A percentile compares a stretch with the other conserved stretches of the same genome.
These are phyloP conservation scores for Penicillium sp. DNA, from an alignment of 2,329 filamentous ascomycete genomes.

Conservation along the genomic window DNA sequence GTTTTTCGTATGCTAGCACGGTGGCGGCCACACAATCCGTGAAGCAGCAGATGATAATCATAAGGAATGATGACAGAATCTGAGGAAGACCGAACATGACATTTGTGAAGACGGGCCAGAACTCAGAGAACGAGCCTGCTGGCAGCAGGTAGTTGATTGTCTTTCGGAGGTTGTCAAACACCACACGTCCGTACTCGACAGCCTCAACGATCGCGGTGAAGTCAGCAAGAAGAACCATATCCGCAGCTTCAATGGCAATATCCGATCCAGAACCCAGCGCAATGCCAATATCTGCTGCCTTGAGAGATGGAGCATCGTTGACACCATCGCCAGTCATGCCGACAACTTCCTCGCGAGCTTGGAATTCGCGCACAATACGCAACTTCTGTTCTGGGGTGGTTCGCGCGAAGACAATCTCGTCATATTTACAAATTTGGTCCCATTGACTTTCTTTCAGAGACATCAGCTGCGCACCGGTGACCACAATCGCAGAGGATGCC, in stretches of 20 bases:
- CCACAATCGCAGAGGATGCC: no score
- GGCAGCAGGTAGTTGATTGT: conserved; percentile 16
- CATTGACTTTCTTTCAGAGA: no score
- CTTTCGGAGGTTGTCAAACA: conserved; percentile 20
- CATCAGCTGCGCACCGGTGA: no score
- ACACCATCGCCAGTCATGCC: conserved; percentile 87
- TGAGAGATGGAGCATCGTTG: conserved; percentile 81
- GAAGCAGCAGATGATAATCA: conserved; percentile 74
- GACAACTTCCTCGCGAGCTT: no score
- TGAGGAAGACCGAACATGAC: conserved; percentile 75
- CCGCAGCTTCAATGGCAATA: conserved; percentile 20
- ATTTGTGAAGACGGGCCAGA: conserved; percentile 77
- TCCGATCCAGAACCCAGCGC: no score
- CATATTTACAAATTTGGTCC: background rate
- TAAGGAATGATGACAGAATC: conserved; percentile 74
- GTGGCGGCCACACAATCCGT: conserved; percentile 78
- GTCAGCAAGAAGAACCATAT: conserved; percentile 16
- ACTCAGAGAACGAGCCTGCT: conserved; percentile 75
- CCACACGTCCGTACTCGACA: conserved; percentile 14
- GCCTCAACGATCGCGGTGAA: conserved; percentile 14
- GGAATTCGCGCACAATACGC: conserved; percentile 3
- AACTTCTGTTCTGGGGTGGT: conserved; percentile 2
- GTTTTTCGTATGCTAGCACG: conserved; percentile 75
- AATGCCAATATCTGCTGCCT: conserved; percentile 79
- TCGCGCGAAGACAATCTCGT: background rate